Evolutionary conservation across 1,139 yeast genomes (phyloP), one percentile per base, ranked within the genome.

Genomic region (Geotrichum phurueaensis): DNA sequence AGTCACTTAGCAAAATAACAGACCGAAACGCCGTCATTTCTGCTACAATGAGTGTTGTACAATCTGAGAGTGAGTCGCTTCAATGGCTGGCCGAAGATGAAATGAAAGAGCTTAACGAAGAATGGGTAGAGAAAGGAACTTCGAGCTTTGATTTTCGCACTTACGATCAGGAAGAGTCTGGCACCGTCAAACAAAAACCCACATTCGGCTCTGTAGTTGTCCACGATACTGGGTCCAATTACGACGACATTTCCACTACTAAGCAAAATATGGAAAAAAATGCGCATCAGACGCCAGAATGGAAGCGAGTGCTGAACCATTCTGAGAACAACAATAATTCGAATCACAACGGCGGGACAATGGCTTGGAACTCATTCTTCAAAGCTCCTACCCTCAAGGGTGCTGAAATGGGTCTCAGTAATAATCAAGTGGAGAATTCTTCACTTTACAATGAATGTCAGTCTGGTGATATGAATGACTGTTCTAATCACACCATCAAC

Each of bases 41-140:
- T 39, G 47, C 47, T n/a, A n/a, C 47, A n/a, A 39, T 39, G 47
- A 39, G 47, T 39, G 47, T 39, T 39, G 47, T 39, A 39, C 47
- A 15, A 39, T 39, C 47, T 39, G 20, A 39, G 47, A 18, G 47
- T 9, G 47, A 53, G 56, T 43, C 56, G 15, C 33, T 18, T 13
- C 25, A 39, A 43, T 57, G 58, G 58, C 23, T 58, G 27, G 57
- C 29, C 27, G 36, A 50, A 13, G 55, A 54, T 48, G 60, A 54
- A 22, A 25, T 54, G 31, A 49, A 48, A 23, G 57, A 58, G 53
- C 49, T 58, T 20, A 47, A 54, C 15, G 60, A 58, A 54, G 58
- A 54, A 29, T 58, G 60, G 60, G 54, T 58, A 39, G 60, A 58
- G 22, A 51, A 43, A 15, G 25, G 20, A 3, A 13, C 55, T 31